Base-by-base conservation (phyloP, 192 early-diverging fungal species). In the Gigaspora rosea region DNA sequence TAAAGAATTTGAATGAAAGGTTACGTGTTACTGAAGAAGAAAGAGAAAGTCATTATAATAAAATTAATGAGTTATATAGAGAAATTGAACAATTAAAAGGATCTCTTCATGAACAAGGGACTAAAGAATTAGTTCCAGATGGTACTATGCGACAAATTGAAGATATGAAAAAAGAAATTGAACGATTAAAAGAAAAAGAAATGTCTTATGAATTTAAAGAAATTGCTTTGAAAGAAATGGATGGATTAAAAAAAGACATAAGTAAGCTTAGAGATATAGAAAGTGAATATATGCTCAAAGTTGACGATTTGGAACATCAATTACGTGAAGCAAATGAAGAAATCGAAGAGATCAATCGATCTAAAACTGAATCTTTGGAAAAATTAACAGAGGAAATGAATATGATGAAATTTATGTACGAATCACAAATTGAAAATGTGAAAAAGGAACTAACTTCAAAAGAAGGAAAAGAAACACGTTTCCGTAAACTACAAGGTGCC, bases 161-260 rank as follows among this genome's bases (percentile, higher is more conserved):
- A 18, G 73, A 75, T 49, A 63, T 75, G 58, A 75, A 75, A 49
- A 62, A 75, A 62, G 73, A 75, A 33, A 75, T 75, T 50, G 48
- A 50, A 32, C 18, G 41, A 9, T 54, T 64, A 8, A 75, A 75
- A 75, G 59, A 75, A 49, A 75, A 64, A 35, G 73, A 75, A 20
- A 51, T 48, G 33, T 47, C 58, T 7, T 75, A 50, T 13, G 73
- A 64, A n/a, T 35, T 41, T 57, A 72, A 72, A 32, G 71, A 72
- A 57, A 15, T 72, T 16, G 71, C 71, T 27, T 15, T 72, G 16
- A 72, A 57, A 22, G 54, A 57, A 72, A 72, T 57, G 71, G 54
- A 72, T 9, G 54, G 20, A n/a, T 22, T 72, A 47, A 72, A 72
- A 58, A 72, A 72, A 41, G 71, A 72, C 15, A 12, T 72, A 33